Base-by-base conservation (phyloP, 345 rosid species). In the Erysimum cheiranthoides region DNA sequence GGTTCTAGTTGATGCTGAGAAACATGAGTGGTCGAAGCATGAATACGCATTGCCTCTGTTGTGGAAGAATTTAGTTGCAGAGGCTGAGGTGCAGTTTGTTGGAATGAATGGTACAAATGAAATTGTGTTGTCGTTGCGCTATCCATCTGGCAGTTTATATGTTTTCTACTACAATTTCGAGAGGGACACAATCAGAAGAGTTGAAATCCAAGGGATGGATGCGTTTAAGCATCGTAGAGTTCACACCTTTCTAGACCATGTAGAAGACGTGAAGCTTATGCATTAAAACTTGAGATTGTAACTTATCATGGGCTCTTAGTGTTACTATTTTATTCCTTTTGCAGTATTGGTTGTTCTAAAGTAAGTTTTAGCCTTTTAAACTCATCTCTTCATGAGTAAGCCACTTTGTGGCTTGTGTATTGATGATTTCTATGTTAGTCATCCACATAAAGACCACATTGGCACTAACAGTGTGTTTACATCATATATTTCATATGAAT, bases 141-240 rank as follows among this genome's bases (percentile, higher is more conserved):
- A 3, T 17, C 0, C 3, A 17, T 36, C 30, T 1, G n/a, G 10
- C 2, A 2, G 1, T 21, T 21, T 21, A 1, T 21, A 21, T 21
- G 32, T 59, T 10, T 59, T 59, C 8, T 59, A 59, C 45, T 59
- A 14, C 42, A 35, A 59, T 6, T 1, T 18, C 1, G 64, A 59
- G 45, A 35, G n/a, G 30, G 5, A 59, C 12, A 59, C 45, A 10
- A 16, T 59, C 3, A 17, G 1, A 18, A 35, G 30, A 59, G 45
- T 59, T 36, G 30, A 59, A 35, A 35, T 59, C 30, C 64, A 59
- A 35, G 64, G 64, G 13, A 10, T 59, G 28, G n/a, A 36, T 59
- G 30, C 0, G 4, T 59, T 17, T 10, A 17, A 59, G 30, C 0
- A 18, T 17, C 12, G 1, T 18, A 59, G 8, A 59, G 8, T 59